These are phyloP conservation scores for Gossypium raimondii DNA, from an alignment of 345 rosid species.

Conservation along the genomic window DNA sequence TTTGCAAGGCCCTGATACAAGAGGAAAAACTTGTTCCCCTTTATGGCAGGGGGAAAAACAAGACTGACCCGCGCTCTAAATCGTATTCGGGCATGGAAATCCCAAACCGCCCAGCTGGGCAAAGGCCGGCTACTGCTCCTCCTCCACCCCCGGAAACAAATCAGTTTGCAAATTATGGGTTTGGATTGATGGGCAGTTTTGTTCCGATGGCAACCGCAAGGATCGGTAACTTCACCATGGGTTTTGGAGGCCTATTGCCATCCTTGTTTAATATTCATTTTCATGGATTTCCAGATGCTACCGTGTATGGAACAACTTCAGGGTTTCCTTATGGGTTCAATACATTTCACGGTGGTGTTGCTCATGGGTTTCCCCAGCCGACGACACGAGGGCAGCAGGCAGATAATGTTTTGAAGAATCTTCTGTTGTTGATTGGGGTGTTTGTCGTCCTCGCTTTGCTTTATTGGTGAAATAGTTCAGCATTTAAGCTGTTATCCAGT, in stretches of 20 bases:
- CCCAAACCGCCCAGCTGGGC: neutral
- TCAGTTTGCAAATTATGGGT: neutral
- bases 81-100: neutral
- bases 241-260: neutral
- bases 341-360: conserved; percentile 32
- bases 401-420: conserved; percentile 53
- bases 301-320: neutral
- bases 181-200: neutral
- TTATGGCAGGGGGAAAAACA: neutral
- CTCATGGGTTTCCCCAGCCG: conserved; percentile 38
- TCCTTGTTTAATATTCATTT: neutral
- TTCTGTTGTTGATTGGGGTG: conserved; percentile 47
- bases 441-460: conserved; percentile 55
- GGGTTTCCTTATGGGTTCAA: neutral
- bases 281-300: neutral
- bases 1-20: neutral
- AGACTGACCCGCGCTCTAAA: neutral
- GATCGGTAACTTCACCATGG: neutral
- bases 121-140: neutral
- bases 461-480: conserved; percentile 35
- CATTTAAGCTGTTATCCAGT: neutral
- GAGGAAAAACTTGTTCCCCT: neutral
- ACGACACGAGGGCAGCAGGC: conserved; percentile 42
- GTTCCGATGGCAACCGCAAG: conserved; percentile 1
- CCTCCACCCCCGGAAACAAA: neutral